Evolutionary conservation across 2,329 filamentous ascomycete species (phyloP), one percentile per base, ranked within the genome.

Genomic region (Aspergillus neotritici): DNA sequence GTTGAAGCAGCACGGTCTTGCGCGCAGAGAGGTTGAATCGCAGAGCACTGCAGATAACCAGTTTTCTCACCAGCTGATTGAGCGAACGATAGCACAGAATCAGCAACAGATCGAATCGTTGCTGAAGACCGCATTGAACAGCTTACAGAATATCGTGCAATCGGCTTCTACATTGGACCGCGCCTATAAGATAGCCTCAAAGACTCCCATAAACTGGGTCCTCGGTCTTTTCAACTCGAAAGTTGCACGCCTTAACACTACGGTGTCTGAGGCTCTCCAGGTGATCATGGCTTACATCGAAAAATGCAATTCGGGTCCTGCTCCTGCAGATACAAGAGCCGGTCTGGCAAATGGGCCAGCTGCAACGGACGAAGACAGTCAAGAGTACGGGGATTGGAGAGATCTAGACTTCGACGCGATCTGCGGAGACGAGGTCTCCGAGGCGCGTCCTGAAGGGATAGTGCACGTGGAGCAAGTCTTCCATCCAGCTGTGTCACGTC

Each of bases 351-450:
- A 41, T 14, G 28, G 49, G n/a, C 40, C 58, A n/a, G 41, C 45
- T 11, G 56, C 68, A 17, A 53, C 52, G 4, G 76, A 70, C 42
- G 79, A 82, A 40, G 80, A 83, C 41, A 83, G 79, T 49, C 80
- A 83, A 56, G 79, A 83, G 36, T 83, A 80, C 53, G 79, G 79
- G 25, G 78, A 80, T 46, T 78, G 74, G 65, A 66, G 72, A 15
- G 78, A 70, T 14, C 65, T 25, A 25, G 21, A 25, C 21, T 25
- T 82, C 38, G 73, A 77, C 44, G 73, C 75, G 31, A 55, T 62
- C 3, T 64, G 68, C 33, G 52, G 62, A 6, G 61, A 65, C 17
- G 55, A 64, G 31, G 35, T 38, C 21, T 43, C 54, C 31, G 35
- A 53, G 11, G 52, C 48, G 17, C 28, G 29, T 4, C 40, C 39